Evolutionary conservation across 495 filamentous ascomycete species (phyloP).

Genomic region (Hypoxylon crocopeplum): DNA sequence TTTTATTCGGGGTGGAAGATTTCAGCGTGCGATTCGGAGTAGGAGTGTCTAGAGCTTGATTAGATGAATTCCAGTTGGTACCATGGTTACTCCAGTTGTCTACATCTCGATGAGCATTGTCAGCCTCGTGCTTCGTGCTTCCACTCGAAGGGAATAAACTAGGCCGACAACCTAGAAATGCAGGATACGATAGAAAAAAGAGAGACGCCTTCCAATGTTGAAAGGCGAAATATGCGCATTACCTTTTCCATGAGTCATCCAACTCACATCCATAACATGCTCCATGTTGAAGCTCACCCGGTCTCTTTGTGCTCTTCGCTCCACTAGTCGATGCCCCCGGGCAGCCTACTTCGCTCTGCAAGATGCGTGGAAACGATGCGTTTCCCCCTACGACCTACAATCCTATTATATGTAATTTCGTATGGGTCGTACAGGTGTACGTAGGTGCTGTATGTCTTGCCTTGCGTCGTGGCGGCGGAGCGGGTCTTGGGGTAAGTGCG

Average conservation of each 20-base stretch:
- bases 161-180: not conserved
- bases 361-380: not conserved
- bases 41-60: slow-evolving; percentile 15
- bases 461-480: slow-evolving; percentile 27
- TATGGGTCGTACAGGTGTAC: too few relatives aligned
- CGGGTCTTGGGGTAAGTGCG: slow-evolving; percentile 30
- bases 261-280: slow-evolving; percentile 70
- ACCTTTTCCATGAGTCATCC: slow-evolving; percentile 68
- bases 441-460: slow-evolving; percentile 10
- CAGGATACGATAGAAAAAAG: not conserved
- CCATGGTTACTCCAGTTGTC: slow-evolving; percentile 23
- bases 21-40: slow-evolving; percentile 21
- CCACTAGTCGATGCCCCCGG: not conserved
- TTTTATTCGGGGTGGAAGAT: slow-evolving; percentile 20
- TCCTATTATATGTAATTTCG: slow-evolving; percentile 11
- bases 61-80: slow-evolving; percentile 24
- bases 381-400: not conserved
- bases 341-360: slow-evolving; percentile 2
- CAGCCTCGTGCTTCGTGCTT: slow-evolving; percentile 1
- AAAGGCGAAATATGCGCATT: not conserved
- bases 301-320: not conserved
- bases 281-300: slow-evolving; percentile 57
- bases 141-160: not conserved
- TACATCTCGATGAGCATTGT: slow-evolving; percentile 12
- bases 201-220: not conserved